Evolutionary conservation across 768 basidiomycete species (phyloP).

Genomic region (Boletus rubescentipes): DNA sequence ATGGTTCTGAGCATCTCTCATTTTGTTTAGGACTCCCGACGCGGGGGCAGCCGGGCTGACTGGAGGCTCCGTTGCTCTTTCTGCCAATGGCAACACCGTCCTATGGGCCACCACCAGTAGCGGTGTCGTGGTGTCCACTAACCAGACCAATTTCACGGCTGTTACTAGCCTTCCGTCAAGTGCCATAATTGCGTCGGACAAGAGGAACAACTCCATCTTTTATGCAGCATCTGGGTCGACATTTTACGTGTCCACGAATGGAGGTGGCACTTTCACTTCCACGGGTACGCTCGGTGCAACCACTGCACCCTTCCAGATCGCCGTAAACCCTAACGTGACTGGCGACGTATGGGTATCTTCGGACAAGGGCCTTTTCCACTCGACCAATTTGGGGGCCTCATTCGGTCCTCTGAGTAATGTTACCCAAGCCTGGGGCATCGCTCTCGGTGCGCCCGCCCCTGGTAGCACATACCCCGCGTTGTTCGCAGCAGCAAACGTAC

Average conservation of each 20-base stretch:
- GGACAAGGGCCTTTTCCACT: constrained; percentile 8
- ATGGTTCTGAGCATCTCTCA: background rate
- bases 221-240: constrained; percentile 54
- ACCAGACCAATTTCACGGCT: constrained; percentile 1
- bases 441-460: constrained; percentile 1
- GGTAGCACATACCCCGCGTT: background rate
- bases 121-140: constrained; percentile 12
- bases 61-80: constrained; percentile 8
- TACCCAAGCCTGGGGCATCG: constrained; percentile 6
- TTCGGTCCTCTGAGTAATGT: background rate
- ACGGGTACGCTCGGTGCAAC: constrained; percentile 3
- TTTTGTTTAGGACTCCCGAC: constrained; percentile 1
- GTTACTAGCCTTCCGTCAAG: constrained; percentile 46
- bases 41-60: constrained; percentile 8
- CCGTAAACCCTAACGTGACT: constrained; percentile 1
- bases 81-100: constrained; percentile 9
- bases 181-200: constrained; percentile 63
- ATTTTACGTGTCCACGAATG: constrained; percentile 62
- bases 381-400: background rate
- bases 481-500: constrained; percentile 2
- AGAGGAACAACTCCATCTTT: constrained; percentile 54
- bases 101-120: constrained; percentile 2
- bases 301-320: constrained; percentile 10
- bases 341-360: constrained; percentile 14
- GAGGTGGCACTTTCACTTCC: constrained; percentile 45